Conservation (phyloP, 768 basidiomycete species). For the Coprinopsis sp. region DNA sequence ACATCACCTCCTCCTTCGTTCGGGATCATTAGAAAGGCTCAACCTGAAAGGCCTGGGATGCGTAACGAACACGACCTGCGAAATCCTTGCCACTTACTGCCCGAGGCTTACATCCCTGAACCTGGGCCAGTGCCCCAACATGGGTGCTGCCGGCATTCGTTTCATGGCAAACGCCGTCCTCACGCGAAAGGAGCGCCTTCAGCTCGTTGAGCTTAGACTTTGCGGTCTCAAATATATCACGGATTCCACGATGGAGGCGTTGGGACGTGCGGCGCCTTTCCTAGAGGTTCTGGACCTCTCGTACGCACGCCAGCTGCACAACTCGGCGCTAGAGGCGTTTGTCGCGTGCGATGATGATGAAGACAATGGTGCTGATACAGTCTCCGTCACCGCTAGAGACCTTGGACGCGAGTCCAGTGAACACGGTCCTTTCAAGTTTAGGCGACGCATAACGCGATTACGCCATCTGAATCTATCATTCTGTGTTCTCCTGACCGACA, state of each 20-base stretch:
- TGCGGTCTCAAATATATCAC: constrained; percentile 61
- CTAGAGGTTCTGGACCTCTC: constrained; percentile 81
- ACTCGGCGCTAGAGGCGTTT: constrained; percentile 71
- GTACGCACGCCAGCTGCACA: constrained; percentile 65
- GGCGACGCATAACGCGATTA: constrained; percentile 61
- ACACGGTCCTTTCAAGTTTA: constrained; percentile 39
- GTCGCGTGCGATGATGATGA: constrained; percentile 48
- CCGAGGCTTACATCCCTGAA: constrained; percentile 57
- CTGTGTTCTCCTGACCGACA: constrained; percentile 69
- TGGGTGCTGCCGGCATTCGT: constrained; percentile 62
- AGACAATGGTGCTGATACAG: constrained; percentile 34
- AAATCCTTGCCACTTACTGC: constrained; percentile 57
- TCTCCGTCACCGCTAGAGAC: constrained; percentile 56
- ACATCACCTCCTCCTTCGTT: constrained; percentile 63
- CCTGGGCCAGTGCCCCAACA: constrained; percentile 63
- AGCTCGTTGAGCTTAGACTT: constrained; percentile 58
- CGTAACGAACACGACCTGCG: constrained; percentile 73
- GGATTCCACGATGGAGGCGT: constrained; percentile 55
- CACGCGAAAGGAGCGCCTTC: constrained; percentile 42
- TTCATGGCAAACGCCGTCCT: constrained; percentile 41
- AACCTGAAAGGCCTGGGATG: constrained; percentile 63
- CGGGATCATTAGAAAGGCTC: constrained; percentile 52
- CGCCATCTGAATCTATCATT: constrained; percentile 71
- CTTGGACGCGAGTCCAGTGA: constrained; percentile 58
- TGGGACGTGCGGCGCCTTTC: constrained; percentile 65